Percentiles rank a stretch among this genome's conserved stretches.
Evolutionary conservation across 306 rosid genomes (phyloP).

Genomic region (Trifolium dubium): DNA sequence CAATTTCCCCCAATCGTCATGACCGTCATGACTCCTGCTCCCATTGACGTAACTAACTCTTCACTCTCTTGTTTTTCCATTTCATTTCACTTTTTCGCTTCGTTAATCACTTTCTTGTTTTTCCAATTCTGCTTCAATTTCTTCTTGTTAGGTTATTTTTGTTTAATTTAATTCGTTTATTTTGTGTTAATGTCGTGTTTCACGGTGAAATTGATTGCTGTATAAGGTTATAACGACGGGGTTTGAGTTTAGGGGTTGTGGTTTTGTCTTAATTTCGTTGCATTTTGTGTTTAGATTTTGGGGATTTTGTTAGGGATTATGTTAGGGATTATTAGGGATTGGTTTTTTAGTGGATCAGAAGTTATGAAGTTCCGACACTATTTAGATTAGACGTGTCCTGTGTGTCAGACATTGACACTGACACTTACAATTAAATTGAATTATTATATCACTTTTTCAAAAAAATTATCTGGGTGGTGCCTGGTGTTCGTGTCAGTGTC

Average conservation of each 20-base stretch:
- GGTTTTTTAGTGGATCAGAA: slow-evolving; percentile 51
- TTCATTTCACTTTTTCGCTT: not conserved
- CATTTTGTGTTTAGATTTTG: slow-evolving; percentile 50
- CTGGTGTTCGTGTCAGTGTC: too few relatives aligned
- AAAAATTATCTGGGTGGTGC: too few relatives aligned
- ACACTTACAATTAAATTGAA: too few relatives aligned
- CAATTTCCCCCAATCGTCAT: slow-evolving; percentile 52
- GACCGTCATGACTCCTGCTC: slow-evolving; percentile 78
- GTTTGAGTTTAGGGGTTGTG: slow-evolving; percentile 56
- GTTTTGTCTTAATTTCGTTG: slow-evolving; percentile 42
- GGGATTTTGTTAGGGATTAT: slow-evolving; percentile 45
- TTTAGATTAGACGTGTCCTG: too few relatives aligned
- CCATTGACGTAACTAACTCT: slow-evolving; percentile 69
- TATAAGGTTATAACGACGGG: slow-evolving; percentile 38
- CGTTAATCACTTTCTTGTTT: slow-evolving; percentile 33
- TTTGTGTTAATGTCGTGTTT: slow-evolving; percentile 35
- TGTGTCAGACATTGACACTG: too few relatives aligned
- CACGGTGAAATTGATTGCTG: slow-evolving; percentile 39
- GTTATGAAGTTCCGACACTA: not conserved
- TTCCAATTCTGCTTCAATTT: slow-evolving; percentile 33
- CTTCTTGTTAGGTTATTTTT: slow-evolving; percentile 28
- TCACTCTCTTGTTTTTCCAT: slow-evolving; percentile 39
- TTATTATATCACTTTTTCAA: too few relatives aligned
- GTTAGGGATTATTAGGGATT: slow-evolving; percentile 35
- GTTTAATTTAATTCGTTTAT: not conserved